A percentile compares a stretch with the other conserved stretches of the same genome.
These are phyloP conservation scores for Quercus ilex DNA, from an alignment of 306 rosid genomes.

Conservation along the genomic window DNA sequence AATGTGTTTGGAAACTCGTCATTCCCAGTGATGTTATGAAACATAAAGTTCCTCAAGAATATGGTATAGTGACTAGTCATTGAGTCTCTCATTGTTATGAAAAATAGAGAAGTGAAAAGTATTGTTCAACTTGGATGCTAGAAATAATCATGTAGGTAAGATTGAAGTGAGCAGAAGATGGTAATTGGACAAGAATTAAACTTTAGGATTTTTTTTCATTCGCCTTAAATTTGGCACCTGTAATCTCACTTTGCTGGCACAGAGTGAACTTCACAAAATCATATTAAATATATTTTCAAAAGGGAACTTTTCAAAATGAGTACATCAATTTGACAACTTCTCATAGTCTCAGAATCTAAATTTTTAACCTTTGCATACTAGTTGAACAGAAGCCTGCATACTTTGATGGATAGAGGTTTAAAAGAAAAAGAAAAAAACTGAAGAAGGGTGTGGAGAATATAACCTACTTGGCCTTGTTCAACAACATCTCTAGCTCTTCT, in stretches of 20 bases:
- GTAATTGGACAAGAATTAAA: background rate
- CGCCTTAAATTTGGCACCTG: background rate
- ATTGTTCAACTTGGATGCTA: background rate
- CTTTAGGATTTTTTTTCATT: background rate
- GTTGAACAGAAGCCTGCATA: background rate
- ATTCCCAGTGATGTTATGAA: background rate
- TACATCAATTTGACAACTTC: background rate
- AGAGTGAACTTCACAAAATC: background rate
- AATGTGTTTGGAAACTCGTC: no score
- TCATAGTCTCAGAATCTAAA: background rate
- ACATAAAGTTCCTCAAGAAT: background rate
- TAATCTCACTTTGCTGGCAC: background rate
- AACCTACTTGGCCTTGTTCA: constrained; percentile 37
- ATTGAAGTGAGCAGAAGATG: background rate
- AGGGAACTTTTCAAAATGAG: background rate
- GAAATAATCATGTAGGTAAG: background rate
- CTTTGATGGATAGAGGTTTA: background rate
- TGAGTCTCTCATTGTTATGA: background rate
- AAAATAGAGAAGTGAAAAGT: background rate
- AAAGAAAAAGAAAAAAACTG: constrained; percentile 26
- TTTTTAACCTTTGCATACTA: background rate
- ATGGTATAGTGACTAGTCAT: background rate
- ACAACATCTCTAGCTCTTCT: constrained; percentile 35
- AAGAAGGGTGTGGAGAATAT: constrained; percentile 38
- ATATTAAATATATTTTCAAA: background rate